Base-by-base conservation (phyloP, 2,329 filamentous ascomycete genomes). In the Pleomassaria siparia region DNA sequence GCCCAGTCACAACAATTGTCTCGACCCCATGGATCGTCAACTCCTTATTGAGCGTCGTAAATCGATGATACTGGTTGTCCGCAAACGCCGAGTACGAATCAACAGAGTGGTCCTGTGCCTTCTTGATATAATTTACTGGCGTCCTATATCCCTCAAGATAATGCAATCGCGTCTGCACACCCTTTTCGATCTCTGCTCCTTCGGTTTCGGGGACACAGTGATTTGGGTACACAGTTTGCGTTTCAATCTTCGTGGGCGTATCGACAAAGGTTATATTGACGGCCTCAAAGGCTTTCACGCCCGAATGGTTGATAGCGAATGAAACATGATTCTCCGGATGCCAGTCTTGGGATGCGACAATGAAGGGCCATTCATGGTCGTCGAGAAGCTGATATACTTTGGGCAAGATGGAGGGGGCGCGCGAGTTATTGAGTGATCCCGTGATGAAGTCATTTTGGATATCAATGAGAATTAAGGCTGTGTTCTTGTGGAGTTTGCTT, bases 381-480 rank as follows among this genome's bases (percentile, higher is more conserved):
- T 62, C 55, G 15, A 60, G 52, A 9, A 62, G 52, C 5, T 51
- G 16, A 33, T 60, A 56, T n/a, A 62, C 52, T 32, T 56, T 55
- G 21, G 57, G 55, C 13, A 62, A 39, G 10, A 60, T 60, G 12
- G 48, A 35, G 1, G 55, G 44, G 2, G 55, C 57, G 37, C 55
- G 55, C 7, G 55, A 41, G 36, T 50, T 59, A 29, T 49, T 52
- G 3, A 60, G 53, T 2, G 54, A 60, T 13, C 59, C 59, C 16
- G 50, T 60, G 22, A 59, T 58, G 49, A 59, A 62, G 40, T 63
- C 58, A 40, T 62, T 59, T 44, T 63, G 61, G 28, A 63, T 59
- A 20, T 62, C 58, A 36, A 64, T 59, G 20, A 64, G 47, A 20
- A 62, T 43, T 1, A 63, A 45, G 6, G 59, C 56, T 2, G 51